Base-by-base conservation (phyloP, 202 grass and related monocot genomes). In the Hordeum pubiflorum region DNA sequence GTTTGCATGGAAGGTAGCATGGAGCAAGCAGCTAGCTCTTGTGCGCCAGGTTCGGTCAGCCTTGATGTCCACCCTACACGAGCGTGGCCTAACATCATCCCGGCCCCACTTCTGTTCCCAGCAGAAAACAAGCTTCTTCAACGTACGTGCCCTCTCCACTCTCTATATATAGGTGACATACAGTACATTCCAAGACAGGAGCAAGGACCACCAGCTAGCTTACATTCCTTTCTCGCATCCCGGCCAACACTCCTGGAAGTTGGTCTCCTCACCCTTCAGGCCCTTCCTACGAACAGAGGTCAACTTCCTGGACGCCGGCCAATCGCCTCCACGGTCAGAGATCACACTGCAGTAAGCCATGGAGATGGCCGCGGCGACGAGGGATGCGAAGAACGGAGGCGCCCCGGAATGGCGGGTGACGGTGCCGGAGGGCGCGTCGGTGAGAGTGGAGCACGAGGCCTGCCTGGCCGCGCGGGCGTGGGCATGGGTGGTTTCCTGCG, bases 391-490 rank as follows among this genome's bases (percentile, higher is more conserved):
- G 23, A 48, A 64, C 31, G 66, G 24, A 21, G 20, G 82, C 66
- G 20, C 10, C 0, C 71, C 72, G 59, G 88, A 93, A 64, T 89
- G 90, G 88, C 48, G 83, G 80, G 83, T 89, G 64, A 93, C 33
- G 2, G 86, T 91, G 62, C 86, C 91, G 10, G 83, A 89, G 44
- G 86, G 88, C 7, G 58, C 91, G 6, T 72, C 88, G 50, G 79
- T 86, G 57, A 81, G 79, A 23, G 41, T 84, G 4, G 76, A 83
- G 44, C 59, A 65, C 63, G 68, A 87, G 75, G 7, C n/a, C 54
- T n/a, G 52, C 7, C 21, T 12, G 63, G 38, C 76, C 3, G 38
- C 43, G 3, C 36, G 80, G 37, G 83, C 73, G 6, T 81, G 55
- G 54, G 33, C 72, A 6, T 84, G 83, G 83, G 5, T 87, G 62